Evolutionary conservation across 2,329 filamentous ascomycete species (phyloP), one percentile per base, ranked within the genome.

Genomic region (Alternaria sp.): DNA sequence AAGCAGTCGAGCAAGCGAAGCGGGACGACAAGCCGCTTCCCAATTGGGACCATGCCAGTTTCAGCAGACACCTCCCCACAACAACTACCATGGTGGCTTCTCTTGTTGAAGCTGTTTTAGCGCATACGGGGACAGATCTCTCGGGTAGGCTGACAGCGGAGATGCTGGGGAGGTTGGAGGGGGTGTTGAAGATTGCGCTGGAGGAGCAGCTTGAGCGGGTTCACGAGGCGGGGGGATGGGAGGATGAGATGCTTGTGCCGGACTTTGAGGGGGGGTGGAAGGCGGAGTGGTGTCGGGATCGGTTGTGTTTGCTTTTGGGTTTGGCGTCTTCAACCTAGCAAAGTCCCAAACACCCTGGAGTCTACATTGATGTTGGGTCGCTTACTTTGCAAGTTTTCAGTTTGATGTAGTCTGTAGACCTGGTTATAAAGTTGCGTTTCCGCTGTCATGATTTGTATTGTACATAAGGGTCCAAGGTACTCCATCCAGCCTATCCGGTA

Each of bases 401-500:
- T n/a, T n/a, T n/a, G n/a, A n/a, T n/a, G n/a, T n/a, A n/a, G n/a
- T n/a, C n/a, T n/a, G n/a, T n/a, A n/a, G n/a, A n/a, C n/a, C n/a
- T n/a, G n/a, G n/a, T n/a, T n/a, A n/a, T n/a, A n/a, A n/a, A n/a
- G n/a, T n/a, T n/a, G 44, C 44, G 44, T 46, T 23, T 46, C 44
- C 44, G 44, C 44, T 1, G 7, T 23, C 44, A 46, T 46, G 3
- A 46, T 46, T 46, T 41, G 44, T 41, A n/a, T 46, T 46, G 21
- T 23, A 21, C 21, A 46, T 6, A 23, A 46, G 2, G 5, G 20
- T 46, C 0, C 20, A 6, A 46, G 44, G 18, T 25, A 46, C 44
- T 46, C 44, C 44, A 46, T 46, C 44, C 44, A 46, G 44, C 44
- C 44, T 46, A 46, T 23, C 44, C 20, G 20, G 44, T 46, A 46